Base-by-base conservation (phyloP, 2,329 filamentous ascomycete genomes). In the Geoglossum cookeanum region DNA sequence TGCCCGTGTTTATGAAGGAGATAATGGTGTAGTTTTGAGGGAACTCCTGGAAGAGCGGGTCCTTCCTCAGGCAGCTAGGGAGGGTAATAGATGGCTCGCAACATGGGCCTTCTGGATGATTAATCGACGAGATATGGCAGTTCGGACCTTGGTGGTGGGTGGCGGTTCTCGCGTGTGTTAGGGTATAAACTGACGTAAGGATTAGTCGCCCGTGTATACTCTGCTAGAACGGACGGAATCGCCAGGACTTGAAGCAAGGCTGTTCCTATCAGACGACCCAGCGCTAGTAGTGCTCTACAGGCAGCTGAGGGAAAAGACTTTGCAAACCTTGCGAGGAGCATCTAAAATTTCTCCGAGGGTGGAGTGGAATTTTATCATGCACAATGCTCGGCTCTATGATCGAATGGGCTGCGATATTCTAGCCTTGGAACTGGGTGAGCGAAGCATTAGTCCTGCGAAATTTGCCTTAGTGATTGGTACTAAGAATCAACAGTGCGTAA, bases 81-180 rank as follows among this genome's bases (percentile, higher is more conserved):
- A 91, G 61, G 88, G 88, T 1, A 91, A 98, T 65, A 78, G 91
- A 58, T 98, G 92, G 91, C 79, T 95, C 59, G 87, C 90, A 9
- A 92, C 86, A 0, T 98, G 92, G 92, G 87, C 87, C 1, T 95
- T 95, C 66, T 94, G 88, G 84, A 87, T 95, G 77, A 75, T 97
- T 4, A 81, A 81, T 42, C 79, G 85, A 60, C 80, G 83, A 59
- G 86, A 94, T 62, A 85, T 89, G 75, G 86, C 91, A 4, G 88
- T 96, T 5, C 80, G 87, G 56, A 81, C 85, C 5, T 74, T 98
- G 3, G 84, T 94, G 63, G 84, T 88, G 71, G 74, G 82, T 67
- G 15, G 1, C 47, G 2, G 15, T 42, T 17, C 22, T 42, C 17
- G 13, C 7, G n/a, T 9, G 13, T 15, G 4, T 45, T 13, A 5